These are phyloP conservation scores for Colletotrichum australisinense DNA, from an alignment of 2,329 filamentous ascomycete species.

Conservation along the genomic window DNA sequence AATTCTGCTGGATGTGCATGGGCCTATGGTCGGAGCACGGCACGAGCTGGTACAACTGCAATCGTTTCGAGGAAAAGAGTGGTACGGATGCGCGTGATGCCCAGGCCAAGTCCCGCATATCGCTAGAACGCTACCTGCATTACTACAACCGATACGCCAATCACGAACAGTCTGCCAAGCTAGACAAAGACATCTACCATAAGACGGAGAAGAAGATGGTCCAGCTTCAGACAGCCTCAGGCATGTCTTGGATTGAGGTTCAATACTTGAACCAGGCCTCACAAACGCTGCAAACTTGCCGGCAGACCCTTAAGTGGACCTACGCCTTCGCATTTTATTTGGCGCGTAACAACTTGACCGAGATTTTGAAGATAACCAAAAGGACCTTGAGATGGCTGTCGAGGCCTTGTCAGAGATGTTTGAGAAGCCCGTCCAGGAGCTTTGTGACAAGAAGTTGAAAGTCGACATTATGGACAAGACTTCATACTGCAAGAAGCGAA, in stretches of 20 bases:
- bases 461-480: conserved; percentile 99
- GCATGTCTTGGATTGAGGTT: conserved; percentile 99
- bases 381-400: conserved; percentile 96
- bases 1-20: conserved; percentile 99
- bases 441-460: conserved; percentile 89
- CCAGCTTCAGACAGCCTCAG: conserved; percentile 90
- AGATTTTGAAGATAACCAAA: conserved; percentile 98
- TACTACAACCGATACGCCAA: conserved; percentile 99
- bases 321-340: conserved; percentile 99
- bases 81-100: conserved; percentile 90
- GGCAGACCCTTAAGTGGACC: conserved; percentile 99
- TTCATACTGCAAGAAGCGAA: conserved; percentile 92
- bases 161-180: conserved; percentile 95
- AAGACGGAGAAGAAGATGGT: conserved; percentile 99
- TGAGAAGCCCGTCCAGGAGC: conserved; percentile 91
- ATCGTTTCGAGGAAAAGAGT: conserved; percentile 95
- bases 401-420: conserved; percentile 99
- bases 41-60: conserved; percentile 99
- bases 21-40: conserved; percentile 98
- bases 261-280: conserved; percentile 96
- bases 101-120: conserved; percentile 90
- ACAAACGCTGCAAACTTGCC: conserved; percentile 92
- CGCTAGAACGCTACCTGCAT: conserved; percentile 94
- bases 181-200: conserved; percentile 94
- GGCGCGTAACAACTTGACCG: conserved; percentile 93